These are phyloP conservation scores for Apiospora hydei DNA, from an alignment of 2,329 filamentous ascomycete genomes.

Conservation along the genomic window DNA sequence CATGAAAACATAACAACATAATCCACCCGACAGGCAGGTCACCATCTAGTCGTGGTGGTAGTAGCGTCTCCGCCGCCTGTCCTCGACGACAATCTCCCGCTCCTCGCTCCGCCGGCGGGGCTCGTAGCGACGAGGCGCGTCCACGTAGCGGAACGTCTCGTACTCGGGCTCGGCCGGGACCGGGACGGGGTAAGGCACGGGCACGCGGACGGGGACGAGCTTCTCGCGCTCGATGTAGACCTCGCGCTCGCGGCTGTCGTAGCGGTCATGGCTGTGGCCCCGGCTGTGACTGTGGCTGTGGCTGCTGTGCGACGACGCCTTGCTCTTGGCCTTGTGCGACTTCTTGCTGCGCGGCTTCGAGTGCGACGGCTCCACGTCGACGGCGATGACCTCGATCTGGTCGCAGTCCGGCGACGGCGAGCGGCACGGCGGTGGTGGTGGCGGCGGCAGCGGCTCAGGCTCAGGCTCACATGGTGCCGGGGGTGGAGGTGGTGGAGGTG, in stretches of 20 bases:
- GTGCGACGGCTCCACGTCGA: constrained; percentile 49
- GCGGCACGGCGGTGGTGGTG: constrained; percentile 28
- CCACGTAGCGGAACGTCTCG: constrained; percentile 61
- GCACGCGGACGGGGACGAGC: constrained; percentile 51
- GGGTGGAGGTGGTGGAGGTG: background rate
- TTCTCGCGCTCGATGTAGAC: constrained; percentile 61
- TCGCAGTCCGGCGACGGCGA: constrained; percentile 33
- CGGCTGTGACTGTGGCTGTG: constrained; percentile 37
- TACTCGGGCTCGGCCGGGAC: constrained; percentile 44
- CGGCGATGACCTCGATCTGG: constrained; percentile 51
- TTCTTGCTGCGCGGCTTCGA: constrained; percentile 41
- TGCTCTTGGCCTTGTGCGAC: constrained; percentile 33
- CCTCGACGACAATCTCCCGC: constrained; percentile 42
- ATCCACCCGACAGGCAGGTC: background rate
- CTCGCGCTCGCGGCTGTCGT: constrained; percentile 49
- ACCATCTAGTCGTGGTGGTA: constrained; percentile 37
- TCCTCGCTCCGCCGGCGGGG: constrained; percentile 42
- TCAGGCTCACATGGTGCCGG: constrained; percentile 29
- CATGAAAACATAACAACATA: background rate
- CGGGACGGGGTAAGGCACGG: constrained; percentile 49
- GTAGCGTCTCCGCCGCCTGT: constrained; percentile 41
- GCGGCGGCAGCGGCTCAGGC: constrained; percentile 24
- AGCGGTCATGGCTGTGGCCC: constrained; percentile 38
- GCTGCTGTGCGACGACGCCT: constrained; percentile 25
- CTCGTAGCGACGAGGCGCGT: constrained; percentile 52